Percentiles rank a stretch among this genome's conserved stretches.
These are phyloP conservation scores for Saccharomycopsis javanensis DNA, from an alignment of 805 yeast genomes.

Conservation along the genomic window DNA sequence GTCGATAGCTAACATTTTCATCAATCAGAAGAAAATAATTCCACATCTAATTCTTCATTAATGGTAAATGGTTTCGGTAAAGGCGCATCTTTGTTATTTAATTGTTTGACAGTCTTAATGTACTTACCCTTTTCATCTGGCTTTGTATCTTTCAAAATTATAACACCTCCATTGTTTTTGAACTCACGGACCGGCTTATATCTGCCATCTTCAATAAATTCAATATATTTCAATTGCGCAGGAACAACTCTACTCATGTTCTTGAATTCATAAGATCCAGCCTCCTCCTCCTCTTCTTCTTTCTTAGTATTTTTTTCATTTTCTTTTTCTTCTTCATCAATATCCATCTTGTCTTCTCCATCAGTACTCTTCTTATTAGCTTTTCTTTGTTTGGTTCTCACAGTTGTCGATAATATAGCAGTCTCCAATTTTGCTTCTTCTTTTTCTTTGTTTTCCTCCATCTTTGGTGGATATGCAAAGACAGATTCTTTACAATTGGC, in stretches of 20 bases:
- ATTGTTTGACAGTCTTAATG: constrained; percentile 79
- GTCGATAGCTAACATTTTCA: too few relatives aligned
- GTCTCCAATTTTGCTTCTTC: constrained; percentile 84
- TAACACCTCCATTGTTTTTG: constrained; percentile 51
- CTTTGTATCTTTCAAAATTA: constrained; percentile 55
- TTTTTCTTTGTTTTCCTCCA: constrained; percentile 67
- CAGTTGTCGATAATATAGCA: constrained; percentile 91
- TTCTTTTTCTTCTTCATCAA: constrained; percentile 29
- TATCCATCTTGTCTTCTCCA: constrained; percentile 41
- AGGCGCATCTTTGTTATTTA: constrained; percentile 64
- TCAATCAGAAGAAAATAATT: neutral
- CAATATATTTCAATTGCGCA: constrained; percentile 71
- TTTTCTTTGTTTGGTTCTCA: constrained; percentile 83
- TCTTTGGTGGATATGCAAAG: constrained; percentile 85
- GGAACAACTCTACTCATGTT: constrained; percentile 89
- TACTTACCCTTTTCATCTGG: constrained; percentile 53
- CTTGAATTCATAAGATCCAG: constrained; percentile 55
- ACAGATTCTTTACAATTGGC: constrained; percentile 73
- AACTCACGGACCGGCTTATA: constrained; percentile 77
- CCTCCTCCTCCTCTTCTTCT: constrained; percentile 24
- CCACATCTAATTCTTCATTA: constrained; percentile 30
- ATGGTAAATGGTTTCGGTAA: constrained; percentile 62
- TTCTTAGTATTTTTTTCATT: constrained; percentile 21
- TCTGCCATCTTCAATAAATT: constrained; percentile 65
- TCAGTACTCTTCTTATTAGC: constrained; percentile 42